phyloP scores from a whole-genome alignment of 2,329 filamentous ascomycete genomes.

The Beauveria australis region DNA sequence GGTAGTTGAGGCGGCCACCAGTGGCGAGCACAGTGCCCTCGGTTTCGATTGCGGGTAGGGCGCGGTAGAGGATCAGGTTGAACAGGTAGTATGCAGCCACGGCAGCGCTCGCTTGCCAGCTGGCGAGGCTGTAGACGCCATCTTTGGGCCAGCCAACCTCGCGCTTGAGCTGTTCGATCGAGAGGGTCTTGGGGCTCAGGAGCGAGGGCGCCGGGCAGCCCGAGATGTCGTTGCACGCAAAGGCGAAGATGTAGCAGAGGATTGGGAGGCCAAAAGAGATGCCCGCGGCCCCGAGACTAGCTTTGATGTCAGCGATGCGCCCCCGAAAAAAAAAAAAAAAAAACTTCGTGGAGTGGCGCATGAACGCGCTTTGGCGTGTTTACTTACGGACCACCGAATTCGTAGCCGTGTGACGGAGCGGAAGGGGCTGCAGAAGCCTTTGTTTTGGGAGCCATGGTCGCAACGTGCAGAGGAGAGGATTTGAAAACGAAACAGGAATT shows the following conservation, averaged over 20 bases:
- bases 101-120: constrained; percentile 59
- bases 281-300: constrained; percentile 63
- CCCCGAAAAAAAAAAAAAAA: constrained; percentile 1
- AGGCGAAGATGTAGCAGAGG: constrained; percentile 69
- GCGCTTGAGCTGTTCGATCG: constrained; percentile 62
- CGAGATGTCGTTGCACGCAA: constrained; percentile 85
- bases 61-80: constrained; percentile 63
- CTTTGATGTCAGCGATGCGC: constrained; percentile 10
- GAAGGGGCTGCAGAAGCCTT: constrained; percentile 19
- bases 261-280: constrained; percentile 77
- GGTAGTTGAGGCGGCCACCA: constrained; percentile 72
- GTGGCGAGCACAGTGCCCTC: constrained; percentile 63
- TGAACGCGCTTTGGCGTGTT: not conserved
- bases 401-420: constrained; percentile 34
- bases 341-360: not conserved
- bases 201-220: constrained; percentile 84
- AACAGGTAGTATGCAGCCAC: constrained; percentile 71
- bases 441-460: constrained; percentile 25
- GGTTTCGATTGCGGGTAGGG: constrained; percentile 65
- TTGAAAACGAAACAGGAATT: not conserved
- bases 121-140: constrained; percentile 63
- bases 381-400: constrained; percentile 45
- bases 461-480: not conserved
- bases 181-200: constrained; percentile 62
- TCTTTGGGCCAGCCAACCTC: constrained; percentile 75